Base-by-base conservation (phyloP, 768 basidiomycete species). In the Lenzites betulinus region DNA sequence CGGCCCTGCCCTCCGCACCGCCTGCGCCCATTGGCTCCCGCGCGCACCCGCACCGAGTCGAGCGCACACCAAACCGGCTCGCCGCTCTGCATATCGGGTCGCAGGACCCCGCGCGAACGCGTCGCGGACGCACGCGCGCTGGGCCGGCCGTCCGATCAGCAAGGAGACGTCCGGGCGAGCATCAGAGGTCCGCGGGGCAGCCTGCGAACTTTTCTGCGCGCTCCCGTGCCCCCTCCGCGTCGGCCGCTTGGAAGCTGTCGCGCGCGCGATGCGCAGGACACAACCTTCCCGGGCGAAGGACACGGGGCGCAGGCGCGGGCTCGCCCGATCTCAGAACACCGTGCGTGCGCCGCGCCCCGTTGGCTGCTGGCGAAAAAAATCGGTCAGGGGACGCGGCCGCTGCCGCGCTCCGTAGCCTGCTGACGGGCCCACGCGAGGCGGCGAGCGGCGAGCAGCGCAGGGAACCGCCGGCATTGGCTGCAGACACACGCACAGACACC, bases 91-190 rank as follows among this genome's bases (percentile, higher is more conserved):
- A 44, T 36, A 50, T 50, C 28, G 48, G 48, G 35, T n/a, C 47
- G 30, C 8, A 22, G 51, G 15, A 15, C 51, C 36, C 35, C 20
- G 8, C 11, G 46, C 30, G 13, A 39, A 23, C 49, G 22, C 53
- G 53, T 42, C 36, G 23, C 47, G 22, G 18, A 28, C 36, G 38
- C 20, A 33, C 36, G 28, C 33, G 43, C 41, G 54, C 41, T 42
- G 46, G 26, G 28, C 30, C 38, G 4, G 25, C 48, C 25, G 48
- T 61, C 54, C 60, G 60, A 61, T 61, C 60, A 56, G 54, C 41
- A 54, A 61, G 60, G 60, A 55, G 54, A 38, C 41, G 16, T n/a
- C n/a, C n/a, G 47, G 16, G 41, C 50, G 12, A 38, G 35, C 7
- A 33, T 22, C 23, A 35, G 22, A 50, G 48, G 48, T 58, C 56